These are phyloP conservation scores for Boletellus sp. DNA, from an alignment of 768 basidiomycete genomes.

Conservation along the genomic window DNA sequence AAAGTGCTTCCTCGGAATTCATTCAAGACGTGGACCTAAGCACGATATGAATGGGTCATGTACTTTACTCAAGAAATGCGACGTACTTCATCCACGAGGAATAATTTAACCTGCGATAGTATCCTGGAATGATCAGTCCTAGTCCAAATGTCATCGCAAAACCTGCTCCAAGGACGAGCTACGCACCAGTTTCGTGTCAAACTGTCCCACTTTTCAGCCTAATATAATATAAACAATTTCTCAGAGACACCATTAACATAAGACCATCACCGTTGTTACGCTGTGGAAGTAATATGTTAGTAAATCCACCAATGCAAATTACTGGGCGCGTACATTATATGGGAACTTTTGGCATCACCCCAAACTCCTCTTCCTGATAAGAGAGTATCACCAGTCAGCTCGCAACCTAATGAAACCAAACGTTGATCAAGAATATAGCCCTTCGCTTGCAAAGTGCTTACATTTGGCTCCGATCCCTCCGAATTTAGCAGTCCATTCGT, in stretches of 20 bases:
- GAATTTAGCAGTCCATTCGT: constrained; percentile 85
- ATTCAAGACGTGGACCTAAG: constrained; percentile 86
- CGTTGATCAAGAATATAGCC: not conserved
- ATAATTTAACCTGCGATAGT: constrained; percentile 67
- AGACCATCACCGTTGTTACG: constrained; percentile 65
- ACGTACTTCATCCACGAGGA: constrained; percentile 87
- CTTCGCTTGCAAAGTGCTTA: constrained; percentile 28
- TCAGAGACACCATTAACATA: not conserved
- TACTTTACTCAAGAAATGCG: not conserved
- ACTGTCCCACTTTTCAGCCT: constrained; percentile 98
- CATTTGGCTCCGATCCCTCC: constrained; percentile 72
- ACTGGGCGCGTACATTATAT: constrained; percentile 64
- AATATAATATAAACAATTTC: constrained; percentile 2
- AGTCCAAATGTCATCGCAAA: constrained; percentile 5
- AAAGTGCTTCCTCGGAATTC: constrained; percentile 89
- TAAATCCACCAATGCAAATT: not conserved
- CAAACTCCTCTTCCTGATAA: constrained; percentile 60
- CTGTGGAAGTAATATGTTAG: constrained; percentile 33
- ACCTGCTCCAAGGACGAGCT: not conserved
- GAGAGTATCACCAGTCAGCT: constrained; percentile 90
- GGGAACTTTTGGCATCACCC: constrained; percentile 70
- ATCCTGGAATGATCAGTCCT: constrained; percentile 66
- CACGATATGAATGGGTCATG: not conserved
- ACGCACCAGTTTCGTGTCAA: constrained; percentile 86
- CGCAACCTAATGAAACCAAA: constrained; percentile 53